Percentiles rank a stretch among this genome's conserved stretches.
These are phyloP conservation scores for Fistulifera solaris DNA, from an alignment of 108 stramenopile genomes.

Conservation along the genomic window DNA sequence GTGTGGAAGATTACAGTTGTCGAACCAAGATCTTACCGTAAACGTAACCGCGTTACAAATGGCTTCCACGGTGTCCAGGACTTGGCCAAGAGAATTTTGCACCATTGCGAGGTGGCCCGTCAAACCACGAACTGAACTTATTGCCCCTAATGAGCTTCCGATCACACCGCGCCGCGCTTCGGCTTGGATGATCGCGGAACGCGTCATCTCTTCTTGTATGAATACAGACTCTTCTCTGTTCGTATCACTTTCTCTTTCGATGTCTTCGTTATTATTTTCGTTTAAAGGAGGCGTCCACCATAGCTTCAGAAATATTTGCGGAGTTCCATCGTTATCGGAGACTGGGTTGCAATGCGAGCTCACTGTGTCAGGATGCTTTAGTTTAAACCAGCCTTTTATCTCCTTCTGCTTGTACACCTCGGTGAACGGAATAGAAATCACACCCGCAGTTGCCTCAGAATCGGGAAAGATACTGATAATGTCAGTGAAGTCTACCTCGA, in stretches of 20 bases:
- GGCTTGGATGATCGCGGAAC: constrained; percentile 26
- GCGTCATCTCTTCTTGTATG: constrained; percentile 53
- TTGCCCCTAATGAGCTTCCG: constrained; percentile 58
- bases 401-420: constrained; percentile 37
- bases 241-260: constrained; percentile 2
- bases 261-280: neutral
- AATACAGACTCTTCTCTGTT: constrained; percentile 29
- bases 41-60: constrained; percentile 70
- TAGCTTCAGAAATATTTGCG: constrained; percentile 30
- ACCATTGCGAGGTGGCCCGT: constrained; percentile 49
- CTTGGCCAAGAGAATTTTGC: constrained; percentile 53
- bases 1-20: neutral
- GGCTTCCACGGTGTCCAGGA: constrained; percentile 60
- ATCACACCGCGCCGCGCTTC: constrained; percentile 52
- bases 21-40: constrained; percentile 28
- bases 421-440: constrained; percentile 65
- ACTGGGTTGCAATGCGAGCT: neutral
- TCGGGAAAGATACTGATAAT: constrained; percentile 44
- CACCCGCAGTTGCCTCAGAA: constrained; percentile 62
- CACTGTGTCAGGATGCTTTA: constrained; percentile 41
- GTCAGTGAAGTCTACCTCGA: constrained; percentile 61
- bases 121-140: constrained; percentile 53
- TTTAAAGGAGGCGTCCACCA: constrained; percentile 17
- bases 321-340: constrained; percentile 3
- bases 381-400: constrained; percentile 68